Evolutionary conservation across 1,139 yeast species (phyloP), one percentile per base, ranked within the genome.

Genomic region (Meyerozyma athensensis): DNA sequence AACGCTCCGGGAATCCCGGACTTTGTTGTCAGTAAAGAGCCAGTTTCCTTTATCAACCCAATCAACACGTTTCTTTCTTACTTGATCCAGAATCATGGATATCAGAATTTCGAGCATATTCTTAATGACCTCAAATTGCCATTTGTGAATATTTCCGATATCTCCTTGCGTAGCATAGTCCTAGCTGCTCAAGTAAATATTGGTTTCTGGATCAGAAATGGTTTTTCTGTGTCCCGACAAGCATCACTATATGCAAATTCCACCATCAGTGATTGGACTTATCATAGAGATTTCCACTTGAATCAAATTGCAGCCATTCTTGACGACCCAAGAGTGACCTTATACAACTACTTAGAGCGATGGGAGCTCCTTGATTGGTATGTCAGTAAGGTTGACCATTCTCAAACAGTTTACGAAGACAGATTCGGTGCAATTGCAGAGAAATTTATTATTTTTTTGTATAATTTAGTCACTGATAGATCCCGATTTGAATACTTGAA

Each of bases 121-220:
- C 39, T 63, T n/a, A 17, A 18, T 5, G 39, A 40, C 4, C 26
- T 50, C 14, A 43, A 42, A 4, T 35, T 36, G 5, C 67, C 68
- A 17, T 68, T 74, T 42, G 48, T 72, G 39, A 54, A 56, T 3
- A 61, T 78, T 14, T 66, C 83, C 0, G 87, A 81, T 52, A 60
- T 71, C 33, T 70, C 85, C 0, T 58, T 84, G 36, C 66, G 85
- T 50, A 70, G 81, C 16, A 63, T 80, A 8, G 95, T 85, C 0
- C 61, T 86, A 16, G 68, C 82, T 6, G 70, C 90, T 0, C 97
- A 92, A 54, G 79, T 89, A 12, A 77, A 79, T 34, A 72, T 77
- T 2, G 95, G 96, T 0, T 76, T 83, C 43, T 92, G 97, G 97
- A 86, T 92, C 3, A 74, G 97, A 55, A 92, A 92, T 54, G 86